Evolutionary conservation across 2,329 filamentous ascomycete species (phyloP).

Genomic region (Lecanicillium sp.): DNA sequence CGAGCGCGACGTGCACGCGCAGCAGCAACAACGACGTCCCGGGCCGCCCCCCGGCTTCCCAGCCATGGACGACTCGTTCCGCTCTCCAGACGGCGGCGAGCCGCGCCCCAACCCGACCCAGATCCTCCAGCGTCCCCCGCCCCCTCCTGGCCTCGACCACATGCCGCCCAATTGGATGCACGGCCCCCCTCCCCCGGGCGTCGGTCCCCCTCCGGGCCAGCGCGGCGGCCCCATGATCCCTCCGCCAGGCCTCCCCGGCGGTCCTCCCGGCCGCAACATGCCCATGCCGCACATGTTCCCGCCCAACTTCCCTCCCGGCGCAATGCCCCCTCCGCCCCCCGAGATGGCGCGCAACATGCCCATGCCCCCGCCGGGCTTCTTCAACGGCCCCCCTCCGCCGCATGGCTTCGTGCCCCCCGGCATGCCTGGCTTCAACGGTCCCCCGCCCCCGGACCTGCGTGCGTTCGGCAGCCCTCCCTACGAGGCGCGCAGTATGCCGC

Average conservation of each 20-base stretch:
- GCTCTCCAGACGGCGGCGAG: slow-evolving; percentile 37
- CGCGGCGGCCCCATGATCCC: slow-evolving; percentile 49
- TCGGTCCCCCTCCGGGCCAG: slow-evolving; percentile 18
- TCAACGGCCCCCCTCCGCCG: slow-evolving; percentile 40
- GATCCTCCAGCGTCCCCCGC: slow-evolving; percentile 55
- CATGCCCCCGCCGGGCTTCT: slow-evolving; percentile 54
- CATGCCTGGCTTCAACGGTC: slow-evolving; percentile 52
- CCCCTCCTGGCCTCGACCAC: slow-evolving; percentile 54
- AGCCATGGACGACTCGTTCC: slow-evolving; percentile 46
- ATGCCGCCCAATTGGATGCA: slow-evolving; percentile 53
- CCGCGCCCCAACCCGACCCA: slow-evolving; percentile 49
- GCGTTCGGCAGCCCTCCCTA: slow-evolving; percentile 43
- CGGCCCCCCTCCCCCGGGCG: slow-evolving; percentile 34
- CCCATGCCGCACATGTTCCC: slow-evolving; percentile 55
- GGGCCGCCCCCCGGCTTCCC: slow-evolving; percentile 44
- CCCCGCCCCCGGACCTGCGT: slow-evolving; percentile 40
- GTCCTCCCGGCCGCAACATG: slow-evolving; percentile 34
- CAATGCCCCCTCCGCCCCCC: slow-evolving; percentile 42
- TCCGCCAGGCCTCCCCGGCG: slow-evolving; percentile 48
- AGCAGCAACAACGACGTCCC: slow-evolving; percentile 35
- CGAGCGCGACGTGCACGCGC: slow-evolving; percentile 10
- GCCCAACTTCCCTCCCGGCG: slow-evolving; percentile 51
- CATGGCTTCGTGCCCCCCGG: slow-evolving; percentile 48
- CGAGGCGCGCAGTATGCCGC: slow-evolving; percentile 51
- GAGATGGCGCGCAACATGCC: slow-evolving; percentile 49